A percentile compares a stretch with the other conserved stretches of the same genome.
Conservation (phyloP, 2,329 filamentous ascomycete species). For the Sporothrix variecibatus region DNA sequence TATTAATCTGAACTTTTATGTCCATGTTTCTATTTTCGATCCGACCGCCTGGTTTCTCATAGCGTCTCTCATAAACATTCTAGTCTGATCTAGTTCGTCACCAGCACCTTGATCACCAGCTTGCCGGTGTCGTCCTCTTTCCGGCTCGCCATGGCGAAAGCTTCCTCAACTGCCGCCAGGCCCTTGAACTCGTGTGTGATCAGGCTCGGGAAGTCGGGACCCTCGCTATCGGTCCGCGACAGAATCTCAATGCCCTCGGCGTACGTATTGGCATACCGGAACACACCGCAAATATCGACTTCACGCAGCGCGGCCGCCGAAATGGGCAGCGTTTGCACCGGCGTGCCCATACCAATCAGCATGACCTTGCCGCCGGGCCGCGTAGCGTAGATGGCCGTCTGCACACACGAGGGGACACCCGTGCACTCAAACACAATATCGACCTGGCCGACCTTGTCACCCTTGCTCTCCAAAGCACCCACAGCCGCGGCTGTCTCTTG, state of each 20-base stretch:
- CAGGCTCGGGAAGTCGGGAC: constrained; percentile 67
- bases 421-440: constrained; percentile 32
- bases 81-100: constrained; percentile 35
- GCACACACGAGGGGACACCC: constrained; percentile 56
- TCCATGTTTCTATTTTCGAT: too few relatives aligned
- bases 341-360: constrained; percentile 72
- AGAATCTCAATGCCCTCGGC: constrained; percentile 55
- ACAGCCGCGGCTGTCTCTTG: constrained; percentile 38
- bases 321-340: constrained; percentile 68
- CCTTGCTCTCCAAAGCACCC: not conserved
- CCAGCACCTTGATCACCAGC: constrained; percentile 73
- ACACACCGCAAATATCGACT: constrained; percentile 70
- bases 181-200: constrained; percentile 71
- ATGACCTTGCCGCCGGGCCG: constrained; percentile 69
- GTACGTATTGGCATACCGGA: constrained; percentile 77
- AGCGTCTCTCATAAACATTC: not conserved
- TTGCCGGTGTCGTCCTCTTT: constrained; percentile 69
- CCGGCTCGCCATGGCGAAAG: constrained; percentile 72
- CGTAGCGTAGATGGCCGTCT: constrained; percentile 70
- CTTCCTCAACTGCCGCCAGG: constrained; percentile 62
- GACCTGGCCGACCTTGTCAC: constrained; percentile 19
- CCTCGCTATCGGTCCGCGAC: constrained; percentile 43
- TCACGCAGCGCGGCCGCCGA: constrained; percentile 69
- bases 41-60: not conserved
- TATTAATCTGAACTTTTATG: not conserved